Conservation (phyloP, 768 basidiomycete genomes). For the Kwoniella europaea region DNA sequence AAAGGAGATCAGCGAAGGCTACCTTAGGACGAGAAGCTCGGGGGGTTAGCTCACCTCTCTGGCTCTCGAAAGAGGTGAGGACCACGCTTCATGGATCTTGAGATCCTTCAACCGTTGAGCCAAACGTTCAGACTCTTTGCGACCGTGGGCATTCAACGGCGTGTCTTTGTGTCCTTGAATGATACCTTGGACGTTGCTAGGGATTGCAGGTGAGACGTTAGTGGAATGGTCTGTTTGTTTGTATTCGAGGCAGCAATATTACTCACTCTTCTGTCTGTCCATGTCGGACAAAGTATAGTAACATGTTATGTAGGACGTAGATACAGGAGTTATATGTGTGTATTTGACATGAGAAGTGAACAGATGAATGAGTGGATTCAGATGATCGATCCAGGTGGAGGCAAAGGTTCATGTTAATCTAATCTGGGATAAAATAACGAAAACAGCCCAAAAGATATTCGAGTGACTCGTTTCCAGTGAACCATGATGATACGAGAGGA, state of each 20-base stretch:
- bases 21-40: background rate
- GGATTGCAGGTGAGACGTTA: background rate
- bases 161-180: slow-evolving; percentile 57
- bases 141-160: slow-evolving; percentile 50
- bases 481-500: background rate
- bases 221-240: background rate
- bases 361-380: background rate
- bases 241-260: background rate
- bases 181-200: slow-evolving; percentile 46
- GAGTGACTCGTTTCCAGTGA: background rate
- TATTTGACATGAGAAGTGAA: too few species aligned
- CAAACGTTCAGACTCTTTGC: slow-evolving; percentile 42
- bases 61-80: slow-evolving; percentile 76
- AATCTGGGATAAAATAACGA: slow-evolving; percentile 23
- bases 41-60: slow-evolving; percentile 62
- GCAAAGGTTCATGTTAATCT: background rate
- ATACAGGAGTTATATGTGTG: background rate
- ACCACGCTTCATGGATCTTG: slow-evolving; percentile 67
- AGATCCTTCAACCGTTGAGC: slow-evolving; percentile 58
- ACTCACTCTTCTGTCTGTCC: slow-evolving; percentile 51
- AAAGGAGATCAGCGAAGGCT: background rate
- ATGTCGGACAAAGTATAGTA: slow-evolving; percentile 45
- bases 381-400: slow-evolving; percentile 10
- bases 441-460: slow-evolving; percentile 10
- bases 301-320: slow-evolving; percentile 24